Conservation (phyloP, 2,329 filamentous ascomycete genomes). For the Purpureocillium lavendulum region DNA sequence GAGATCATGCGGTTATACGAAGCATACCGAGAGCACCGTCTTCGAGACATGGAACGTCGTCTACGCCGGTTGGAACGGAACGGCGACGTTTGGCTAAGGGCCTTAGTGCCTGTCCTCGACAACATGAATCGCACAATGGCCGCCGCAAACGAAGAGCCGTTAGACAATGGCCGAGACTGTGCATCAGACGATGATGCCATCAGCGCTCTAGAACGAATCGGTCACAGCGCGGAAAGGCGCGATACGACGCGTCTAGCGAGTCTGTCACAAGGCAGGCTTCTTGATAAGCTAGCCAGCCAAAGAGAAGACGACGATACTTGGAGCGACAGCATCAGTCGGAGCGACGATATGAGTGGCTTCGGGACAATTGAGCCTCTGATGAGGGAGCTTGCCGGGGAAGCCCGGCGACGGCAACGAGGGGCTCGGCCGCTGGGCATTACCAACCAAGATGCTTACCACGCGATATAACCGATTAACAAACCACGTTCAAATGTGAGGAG, state of each 20-base stretch:
- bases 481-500: too few relatives aligned
- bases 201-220: slow-evolving; percentile 4
- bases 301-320: slow-evolving; percentile 10
- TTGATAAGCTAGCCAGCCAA: slow-evolving; percentile 16
- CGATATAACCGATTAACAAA: not conserved
- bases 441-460: slow-evolving; percentile 9
- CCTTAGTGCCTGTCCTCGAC: slow-evolving; percentile 35
- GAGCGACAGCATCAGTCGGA: slow-evolving; percentile 15
- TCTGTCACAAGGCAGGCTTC: slow-evolving; percentile 18
- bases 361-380: slow-evolving; percentile 35
- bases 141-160: slow-evolving; percentile 7
- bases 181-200: slow-evolving; percentile 22
- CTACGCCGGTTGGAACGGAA: slow-evolving; percentile 37
- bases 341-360: slow-evolving; percentile 24
- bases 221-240: slow-evolving; percentile 7
- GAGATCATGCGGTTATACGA: slow-evolving; percentile 30
- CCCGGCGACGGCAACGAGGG: slow-evolving; percentile 13
- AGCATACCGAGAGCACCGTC: slow-evolving; percentile 29
- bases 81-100: slow-evolving; percentile 35
- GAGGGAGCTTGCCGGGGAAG: slow-evolving; percentile 28
- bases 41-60: slow-evolving; percentile 38
- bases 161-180: slow-evolving; percentile 16
- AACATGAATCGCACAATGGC: slow-evolving; percentile 30
- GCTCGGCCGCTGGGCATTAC: slow-evolving; percentile 11
- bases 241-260: slow-evolving; percentile 14